Base-by-base conservation (phyloP, 352 stramenopile genomes). In the Pythium scleroteichum region DNA sequence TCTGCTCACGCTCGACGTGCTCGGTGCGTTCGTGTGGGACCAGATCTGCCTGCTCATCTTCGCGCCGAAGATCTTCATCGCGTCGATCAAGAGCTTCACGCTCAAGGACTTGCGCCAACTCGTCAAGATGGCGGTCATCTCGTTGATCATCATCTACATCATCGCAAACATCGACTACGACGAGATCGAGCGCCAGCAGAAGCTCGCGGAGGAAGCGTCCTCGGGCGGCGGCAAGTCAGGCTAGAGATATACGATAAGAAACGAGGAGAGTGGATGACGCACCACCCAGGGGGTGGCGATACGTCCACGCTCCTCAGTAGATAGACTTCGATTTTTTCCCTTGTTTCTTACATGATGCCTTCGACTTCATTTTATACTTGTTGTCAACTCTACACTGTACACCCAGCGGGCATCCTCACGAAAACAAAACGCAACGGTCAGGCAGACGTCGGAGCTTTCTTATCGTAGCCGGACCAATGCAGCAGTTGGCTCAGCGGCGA, bases 91-190 rank as follows among this genome's bases (percentile, higher is more conserved):
- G 52, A 77, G 76, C 17, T 76, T 95, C 66, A 94, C 78, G 33
- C 69, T 87, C 40, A 90, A 89, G 64, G 87, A 96, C 58, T 54
- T 94, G 47, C 71, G 71, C 9, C 85, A 96, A 66, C 73, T 94
- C 12, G 53, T 94, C 19, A 96, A 96, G 76, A 96, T 96, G 87
- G 78, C 71, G 3, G 73, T 86, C 13, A 71, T 96, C 19, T 92
- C 85, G 66, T 61, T 94, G 12, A 53, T 88, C 27, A 82, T 96
- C 75, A 94, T 96, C 56, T 96, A 92, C 76, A 50, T 94, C 23
- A 59, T 95, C 17, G 76, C 87, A 17, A 95, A 95, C 79, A 93
- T 95, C 47, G 87, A 95, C 62, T 95, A 95, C 49, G 87, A 95
- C 40, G 87, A 95, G 62, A 91, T 95, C 58, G 85, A 95, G 68